Conservation (phyloP, 306 rosid genomes). For the Arachis stenosperma region DNA sequence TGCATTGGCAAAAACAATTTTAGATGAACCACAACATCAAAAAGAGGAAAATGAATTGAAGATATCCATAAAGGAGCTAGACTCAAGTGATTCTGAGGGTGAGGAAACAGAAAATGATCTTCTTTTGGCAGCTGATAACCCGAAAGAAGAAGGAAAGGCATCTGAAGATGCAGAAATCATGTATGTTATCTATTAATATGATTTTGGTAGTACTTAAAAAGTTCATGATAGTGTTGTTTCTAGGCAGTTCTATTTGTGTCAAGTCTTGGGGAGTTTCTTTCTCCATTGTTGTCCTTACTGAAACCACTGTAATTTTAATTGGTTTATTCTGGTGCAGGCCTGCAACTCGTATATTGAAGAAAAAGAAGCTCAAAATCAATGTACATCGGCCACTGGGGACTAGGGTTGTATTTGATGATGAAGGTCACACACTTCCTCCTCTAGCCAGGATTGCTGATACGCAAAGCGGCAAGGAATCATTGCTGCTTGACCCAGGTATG, state of each 20-base stretch:
- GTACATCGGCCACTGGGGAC: conserved; percentile 76
- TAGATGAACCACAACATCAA: conserved; percentile 50
- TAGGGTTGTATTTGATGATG: conserved; percentile 85
- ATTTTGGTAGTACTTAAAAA: conserved; percentile 1
- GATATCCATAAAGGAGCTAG: conserved; percentile 52
- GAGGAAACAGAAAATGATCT: conserved; percentile 53
- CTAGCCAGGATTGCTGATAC: conserved; percentile 74
- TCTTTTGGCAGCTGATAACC: conserved; percentile 43
- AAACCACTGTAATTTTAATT: conserved; percentile 22
- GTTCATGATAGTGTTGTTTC: conserved; percentile 11
- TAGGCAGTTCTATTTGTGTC: neutral
- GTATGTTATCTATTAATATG: conserved; percentile 44
- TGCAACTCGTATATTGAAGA: conserved; percentile 64
- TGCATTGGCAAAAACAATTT: conserved; percentile 34
- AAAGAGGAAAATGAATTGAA: conserved; percentile 43
- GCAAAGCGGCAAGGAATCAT: conserved; percentile 43
- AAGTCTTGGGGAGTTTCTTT: conserved; percentile 8
- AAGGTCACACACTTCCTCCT: conserved; percentile 77
- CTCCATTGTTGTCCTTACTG: neutral
- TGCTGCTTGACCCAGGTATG: conserved; percentile 70
- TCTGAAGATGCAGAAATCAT: conserved; percentile 49
- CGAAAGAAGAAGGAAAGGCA: conserved; percentile 43
- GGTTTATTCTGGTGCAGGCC: conserved; percentile 49
- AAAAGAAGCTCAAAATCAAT: conserved; percentile 87
- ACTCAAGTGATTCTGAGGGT: conserved; percentile 44